Evolutionary conservation across 345 rosid genomes (phyloP).

Genomic region (Salix brachista): DNA sequence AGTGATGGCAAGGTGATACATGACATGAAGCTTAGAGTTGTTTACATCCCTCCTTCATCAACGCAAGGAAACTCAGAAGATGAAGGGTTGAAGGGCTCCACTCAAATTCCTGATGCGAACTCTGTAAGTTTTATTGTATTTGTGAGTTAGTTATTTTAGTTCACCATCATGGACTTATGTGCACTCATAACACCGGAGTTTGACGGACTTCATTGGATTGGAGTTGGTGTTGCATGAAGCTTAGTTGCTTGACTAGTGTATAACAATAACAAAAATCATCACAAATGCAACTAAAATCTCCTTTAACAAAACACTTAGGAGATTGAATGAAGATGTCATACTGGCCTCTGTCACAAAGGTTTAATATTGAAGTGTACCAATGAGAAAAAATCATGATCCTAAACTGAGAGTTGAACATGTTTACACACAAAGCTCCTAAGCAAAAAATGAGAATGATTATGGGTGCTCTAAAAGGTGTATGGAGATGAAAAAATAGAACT

Average conservation of each 20-base stretch:
- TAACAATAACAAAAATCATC: background rate
- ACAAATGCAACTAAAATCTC: background rate
- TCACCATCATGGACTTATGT: background rate
- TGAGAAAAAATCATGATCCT: background rate
- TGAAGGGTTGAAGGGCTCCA: slow-evolving; percentile 41
- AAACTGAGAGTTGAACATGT: background rate
- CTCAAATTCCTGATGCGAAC: slow-evolving; percentile 46
- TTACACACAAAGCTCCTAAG: background rate
- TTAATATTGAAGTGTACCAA: background rate
- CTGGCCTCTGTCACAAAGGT: background rate
- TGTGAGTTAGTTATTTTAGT: background rate
- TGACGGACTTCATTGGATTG: background rate
- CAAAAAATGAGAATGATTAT: background rate
- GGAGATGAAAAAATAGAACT: background rate
- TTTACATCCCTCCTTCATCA: slow-evolving; percentile 51
- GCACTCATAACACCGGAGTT: background rate
- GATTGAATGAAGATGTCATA: background rate
- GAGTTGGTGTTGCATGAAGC: background rate
- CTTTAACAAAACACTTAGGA: background rate
- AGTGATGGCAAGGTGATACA: slow-evolving; percentile 52
- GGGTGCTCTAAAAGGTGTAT: background rate
- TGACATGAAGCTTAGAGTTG: slow-evolving; percentile 84
- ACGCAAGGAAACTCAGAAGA: slow-evolving; percentile 50
- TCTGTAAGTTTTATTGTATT: slow-evolving; percentile 49
- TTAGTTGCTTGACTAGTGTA: background rate